Percentiles rank a stretch among this genome's conserved stretches.
Evolutionary conservation across 441 rosid species (phyloP).

Genomic region (Omphalea diandra): DNA sequence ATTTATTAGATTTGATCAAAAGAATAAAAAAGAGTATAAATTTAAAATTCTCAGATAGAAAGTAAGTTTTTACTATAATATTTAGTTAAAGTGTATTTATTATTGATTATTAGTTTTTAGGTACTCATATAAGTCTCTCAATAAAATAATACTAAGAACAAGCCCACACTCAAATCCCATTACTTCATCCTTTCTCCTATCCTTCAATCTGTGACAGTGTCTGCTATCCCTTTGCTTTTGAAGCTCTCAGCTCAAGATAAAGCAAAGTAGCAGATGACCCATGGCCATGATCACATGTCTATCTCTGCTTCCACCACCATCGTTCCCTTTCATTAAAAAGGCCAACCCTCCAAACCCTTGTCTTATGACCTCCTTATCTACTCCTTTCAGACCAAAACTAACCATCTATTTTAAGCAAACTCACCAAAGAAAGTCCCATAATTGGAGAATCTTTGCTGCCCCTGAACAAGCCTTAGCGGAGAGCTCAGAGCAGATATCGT

Average conservation of each 20-base stretch:
- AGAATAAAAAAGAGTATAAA: no score
- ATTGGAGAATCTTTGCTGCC: conserved; percentile 33
- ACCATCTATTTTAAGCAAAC: conserved; percentile 16
- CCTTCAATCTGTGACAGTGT: background rate
- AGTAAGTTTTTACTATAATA: no score
- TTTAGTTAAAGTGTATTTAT: no score
- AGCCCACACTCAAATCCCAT: no score
- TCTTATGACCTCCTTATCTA: conserved; percentile 23
- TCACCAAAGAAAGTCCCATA: conserved; percentile 14
- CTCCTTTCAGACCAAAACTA: conserved; percentile 25
- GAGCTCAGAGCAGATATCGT: conserved; percentile 34
- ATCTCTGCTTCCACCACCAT: conserved; percentile 21
- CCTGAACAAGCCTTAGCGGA: conserved; percentile 42
- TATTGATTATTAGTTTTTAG: no score
- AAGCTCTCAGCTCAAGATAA: background rate
- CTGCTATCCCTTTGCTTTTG: background rate
- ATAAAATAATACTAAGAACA: no score
- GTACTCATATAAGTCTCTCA: no score
- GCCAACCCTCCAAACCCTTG: conserved; percentile 29
- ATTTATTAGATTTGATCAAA: no score
- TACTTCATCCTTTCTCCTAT: background rate
- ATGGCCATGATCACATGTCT: conserved; percentile 41
- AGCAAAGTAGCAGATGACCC: conserved; percentile 26
- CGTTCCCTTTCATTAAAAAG: conserved; percentile 27
- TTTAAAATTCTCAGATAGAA: no score